Evolutionary conservation across 345 rosid genomes (phyloP).

Genomic region (Noccaea bulbosa): DNA sequence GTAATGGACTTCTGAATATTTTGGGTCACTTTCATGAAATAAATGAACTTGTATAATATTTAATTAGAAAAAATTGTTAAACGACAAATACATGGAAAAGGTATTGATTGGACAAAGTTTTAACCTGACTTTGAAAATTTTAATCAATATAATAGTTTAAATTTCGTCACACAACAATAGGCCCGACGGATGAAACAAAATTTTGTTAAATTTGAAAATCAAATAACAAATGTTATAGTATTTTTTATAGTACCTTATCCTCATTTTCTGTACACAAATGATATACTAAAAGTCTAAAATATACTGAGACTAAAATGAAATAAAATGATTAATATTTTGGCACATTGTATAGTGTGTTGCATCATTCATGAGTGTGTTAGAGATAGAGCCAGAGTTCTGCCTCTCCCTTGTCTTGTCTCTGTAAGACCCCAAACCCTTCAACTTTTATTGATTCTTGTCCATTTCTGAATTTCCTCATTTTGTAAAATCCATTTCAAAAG

Average conservation of each 20-base stretch:
- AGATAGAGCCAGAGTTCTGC: constrained; percentile 44
- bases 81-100: constrained; percentile 20
- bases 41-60: not conserved
- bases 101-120: constrained; percentile 31
- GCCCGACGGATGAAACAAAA: constrained; percentile 9
- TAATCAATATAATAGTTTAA: not conserved
- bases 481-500: not conserved
- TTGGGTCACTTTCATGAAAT: constrained; percentile 20
- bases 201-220: constrained; percentile 17
- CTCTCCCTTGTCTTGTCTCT: constrained; percentile 49
- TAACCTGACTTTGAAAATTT: not conserved
- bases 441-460: constrained; percentile 36
- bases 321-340: constrained; percentile 22
- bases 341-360: constrained; percentile 42
- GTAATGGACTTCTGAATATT: not conserved
- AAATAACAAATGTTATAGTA: constrained; percentile 28
- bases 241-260: constrained; percentile 23
- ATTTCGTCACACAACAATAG: constrained; percentile 11
- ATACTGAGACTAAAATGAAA: not conserved
- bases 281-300: not conserved
- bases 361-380: constrained; percentile 41
- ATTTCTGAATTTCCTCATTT: constrained; percentile 30
- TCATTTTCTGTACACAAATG: constrained; percentile 23
- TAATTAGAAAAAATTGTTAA: not conserved
- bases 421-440: constrained; percentile 32